phyloP scores from a whole-genome alignment of 495 filamentous ascomycete species.

The Bathelium albidoporum region DNA sequence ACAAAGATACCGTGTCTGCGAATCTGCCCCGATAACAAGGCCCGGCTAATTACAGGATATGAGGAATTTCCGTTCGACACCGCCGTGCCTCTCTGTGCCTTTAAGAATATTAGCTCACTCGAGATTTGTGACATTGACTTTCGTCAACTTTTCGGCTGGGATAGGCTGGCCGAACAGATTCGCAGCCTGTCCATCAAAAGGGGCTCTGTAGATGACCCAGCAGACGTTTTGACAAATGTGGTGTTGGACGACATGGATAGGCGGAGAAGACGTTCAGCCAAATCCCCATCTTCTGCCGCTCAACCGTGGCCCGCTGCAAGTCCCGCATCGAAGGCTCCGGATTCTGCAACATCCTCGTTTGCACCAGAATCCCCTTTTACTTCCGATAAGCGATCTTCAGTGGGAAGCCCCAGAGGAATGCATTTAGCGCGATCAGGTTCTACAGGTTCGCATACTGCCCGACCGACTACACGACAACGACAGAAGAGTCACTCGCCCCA shows the following conservation, averaged over 20 bases:
- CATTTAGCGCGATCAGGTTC: slow-evolving; percentile 45
- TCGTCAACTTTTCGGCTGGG: slow-evolving; percentile 95
- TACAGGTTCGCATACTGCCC: slow-evolving; percentile 28
- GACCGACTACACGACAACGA: slow-evolving; percentile 41
- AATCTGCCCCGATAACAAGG: slow-evolving; percentile 79
- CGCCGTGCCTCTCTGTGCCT: slow-evolving; percentile 86
- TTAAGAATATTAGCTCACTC: slow-evolving; percentile 89
- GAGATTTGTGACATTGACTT: slow-evolving; percentile 95
- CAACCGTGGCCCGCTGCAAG: slow-evolving; percentile 54
- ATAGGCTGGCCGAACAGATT: slow-evolving; percentile 80
- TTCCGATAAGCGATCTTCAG: slow-evolving; percentile 33
- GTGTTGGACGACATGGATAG: slow-evolving; percentile 94
- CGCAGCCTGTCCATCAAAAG: slow-evolving; percentile 82
- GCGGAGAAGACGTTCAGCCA: slow-evolving; percentile 75
- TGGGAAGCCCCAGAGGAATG: slow-evolving; percentile 26
- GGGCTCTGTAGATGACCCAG: slow-evolving; percentile 77
- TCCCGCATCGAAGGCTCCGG: slow-evolving; percentile 46
- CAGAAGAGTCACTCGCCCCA: slow-evolving; percentile 66
- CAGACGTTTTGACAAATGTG: slow-evolving; percentile 80
- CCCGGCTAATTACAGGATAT: slow-evolving; percentile 78
- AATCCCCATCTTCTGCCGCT: slow-evolving; percentile 73
- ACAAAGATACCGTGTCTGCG: slow-evolving; percentile 93
- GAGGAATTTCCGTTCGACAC: slow-evolving; percentile 98
- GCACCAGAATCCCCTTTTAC: slow-evolving; percentile 57
- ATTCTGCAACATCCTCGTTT: slow-evolving; percentile 47